A percentile compares a stretch with the other conserved stretches of the same genome.
Conservation (phyloP, 768 basidiomycete genomes). For the Paxillus rubicundulus region DNA sequence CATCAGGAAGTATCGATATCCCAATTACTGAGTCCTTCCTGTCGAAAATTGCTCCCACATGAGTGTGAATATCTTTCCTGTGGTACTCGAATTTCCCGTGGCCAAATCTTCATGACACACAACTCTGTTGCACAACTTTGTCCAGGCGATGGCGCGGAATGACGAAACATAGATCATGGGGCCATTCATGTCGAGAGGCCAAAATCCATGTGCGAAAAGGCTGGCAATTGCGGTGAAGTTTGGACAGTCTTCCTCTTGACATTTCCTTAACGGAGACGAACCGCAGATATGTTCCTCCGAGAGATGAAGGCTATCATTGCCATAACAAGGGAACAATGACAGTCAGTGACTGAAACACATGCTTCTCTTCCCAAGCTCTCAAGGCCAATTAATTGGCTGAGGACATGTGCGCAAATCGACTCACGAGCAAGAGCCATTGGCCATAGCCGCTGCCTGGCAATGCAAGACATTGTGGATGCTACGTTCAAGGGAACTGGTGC, state of each 20-base stretch:
- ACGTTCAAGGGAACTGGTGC: slow-evolving; percentile 7
- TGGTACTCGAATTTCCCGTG: slow-evolving; percentile 14
- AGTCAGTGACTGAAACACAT: slow-evolving; percentile 13
- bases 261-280: slow-evolving; percentile 20
- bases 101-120: slow-evolving; percentile 23
- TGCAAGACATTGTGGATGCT: slow-evolving; percentile 8
- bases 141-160: background rate
- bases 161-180: background rate
- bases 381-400: slow-evolving; percentile 9
- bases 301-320: slow-evolving; percentile 29
- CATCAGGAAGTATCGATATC: background rate
- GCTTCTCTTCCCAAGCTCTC: slow-evolving; percentile 8
- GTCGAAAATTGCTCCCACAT: slow-evolving; percentile 2
- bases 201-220: slow-evolving; percentile 14
- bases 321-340: slow-evolving; percentile 31
- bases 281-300: slow-evolving; percentile 18
- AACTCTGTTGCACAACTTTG: slow-evolving; percentile 8
- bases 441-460: slow-evolving; percentile 6
- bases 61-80: slow-evolving; percentile 12
- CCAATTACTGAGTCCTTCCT: background rate
- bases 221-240: slow-evolving; percentile 18
- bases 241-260: slow-evolving; percentile 4
- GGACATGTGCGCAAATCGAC: slow-evolving; percentile 12
- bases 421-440: slow-evolving; percentile 12
- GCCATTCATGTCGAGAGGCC: slow-evolving; percentile 11